A percentile compares a stretch with the other conserved stretches of the same genome.
These are phyloP conservation scores for Omphalotus guepiniiformis DNA, from an alignment of 768 basidiomycete species.

Conservation along the genomic window DNA sequence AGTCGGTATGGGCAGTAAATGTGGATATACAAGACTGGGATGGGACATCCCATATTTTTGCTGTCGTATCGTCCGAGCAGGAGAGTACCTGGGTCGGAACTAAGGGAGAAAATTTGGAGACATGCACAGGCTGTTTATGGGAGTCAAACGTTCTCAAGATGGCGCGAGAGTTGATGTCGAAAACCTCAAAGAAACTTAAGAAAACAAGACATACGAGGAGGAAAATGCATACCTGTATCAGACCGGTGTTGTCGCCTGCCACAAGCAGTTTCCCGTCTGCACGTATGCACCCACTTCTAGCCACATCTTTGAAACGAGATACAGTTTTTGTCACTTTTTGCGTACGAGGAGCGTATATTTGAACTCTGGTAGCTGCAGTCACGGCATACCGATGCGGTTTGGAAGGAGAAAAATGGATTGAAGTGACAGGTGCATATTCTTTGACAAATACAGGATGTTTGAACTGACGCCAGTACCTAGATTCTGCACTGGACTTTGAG, in stretches of 20 bases:
- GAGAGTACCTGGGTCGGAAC: constrained; percentile 84
- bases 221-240: constrained; percentile 58
- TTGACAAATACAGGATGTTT: constrained; percentile 92
- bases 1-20: constrained; percentile 87
- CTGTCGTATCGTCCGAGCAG: constrained; percentile 94
- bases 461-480: constrained; percentile 83
- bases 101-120: constrained; percentile 84
- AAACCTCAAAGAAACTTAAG: constrained; percentile 48
- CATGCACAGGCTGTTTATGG: constrained; percentile 96
- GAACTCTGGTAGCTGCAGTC: constrained; percentile 88
- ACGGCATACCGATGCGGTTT: constrained; percentile 95
- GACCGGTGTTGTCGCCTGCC: constrained; percentile 91
- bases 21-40: constrained; percentile 77
- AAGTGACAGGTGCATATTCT: constrained; percentile 94
- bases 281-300: constrained; percentile 83
- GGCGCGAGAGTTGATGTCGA: constrained; percentile 90
- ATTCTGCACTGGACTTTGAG: constrained; percentile 66
- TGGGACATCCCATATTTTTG: constrained; percentile 92
- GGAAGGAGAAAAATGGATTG: constrained; percentile 83
- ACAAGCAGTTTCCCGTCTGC: constrained; percentile 93
- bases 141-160: constrained; percentile 89
- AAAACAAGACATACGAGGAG: background rate
- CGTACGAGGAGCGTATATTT: constrained; percentile 94
- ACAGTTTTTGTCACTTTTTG: constrained; percentile 97
- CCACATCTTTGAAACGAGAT: constrained; percentile 94